phyloP scores from a whole-genome alignment of 805 yeast species.

The Spathaspora arborariae region DNA sequence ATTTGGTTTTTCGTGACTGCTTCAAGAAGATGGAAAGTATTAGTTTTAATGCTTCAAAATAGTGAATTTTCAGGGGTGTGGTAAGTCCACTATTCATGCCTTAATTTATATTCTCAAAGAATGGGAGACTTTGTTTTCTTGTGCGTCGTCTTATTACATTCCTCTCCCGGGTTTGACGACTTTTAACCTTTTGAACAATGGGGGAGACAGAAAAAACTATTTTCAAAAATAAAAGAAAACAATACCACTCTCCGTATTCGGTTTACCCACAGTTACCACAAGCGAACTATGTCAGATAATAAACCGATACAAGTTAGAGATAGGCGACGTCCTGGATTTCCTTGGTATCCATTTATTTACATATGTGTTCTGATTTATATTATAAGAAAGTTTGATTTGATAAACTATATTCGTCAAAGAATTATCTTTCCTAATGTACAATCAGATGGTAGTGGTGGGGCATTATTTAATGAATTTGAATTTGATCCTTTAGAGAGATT shows the following conservation, averaged over 20 bases:
- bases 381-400: constrained; percentile 3
- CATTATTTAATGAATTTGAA: constrained; percentile 18
- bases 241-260: not conserved
- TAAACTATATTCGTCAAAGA: not conserved
- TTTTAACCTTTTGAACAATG: not conserved
- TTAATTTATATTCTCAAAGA: not conserved
- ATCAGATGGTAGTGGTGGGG: not conserved
- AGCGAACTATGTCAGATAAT: not conserved
- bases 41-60: constrained; percentile 4
- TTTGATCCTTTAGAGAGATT: constrained; percentile 29
- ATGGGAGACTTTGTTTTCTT: not conserved
- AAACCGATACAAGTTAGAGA: not conserved
- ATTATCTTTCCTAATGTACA: not conserved
- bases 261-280: not conserved
- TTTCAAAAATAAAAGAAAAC: too few species aligned
- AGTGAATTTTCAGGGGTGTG: constrained; percentile 7
- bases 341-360: not conserved
- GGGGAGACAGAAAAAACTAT: not conserved
- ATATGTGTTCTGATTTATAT: not conserved
- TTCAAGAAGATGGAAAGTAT: constrained; percentile 13
- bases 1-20: constrained; percentile 13
- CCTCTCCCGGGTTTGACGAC: not conserved
- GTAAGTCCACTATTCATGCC: not conserved
- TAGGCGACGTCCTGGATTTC: not conserved
- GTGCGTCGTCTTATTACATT: not conserved